Conservation (phyloP, 228 moss, liverwort and hornwort species). For the Sphagnum magellanicum region DNA sequence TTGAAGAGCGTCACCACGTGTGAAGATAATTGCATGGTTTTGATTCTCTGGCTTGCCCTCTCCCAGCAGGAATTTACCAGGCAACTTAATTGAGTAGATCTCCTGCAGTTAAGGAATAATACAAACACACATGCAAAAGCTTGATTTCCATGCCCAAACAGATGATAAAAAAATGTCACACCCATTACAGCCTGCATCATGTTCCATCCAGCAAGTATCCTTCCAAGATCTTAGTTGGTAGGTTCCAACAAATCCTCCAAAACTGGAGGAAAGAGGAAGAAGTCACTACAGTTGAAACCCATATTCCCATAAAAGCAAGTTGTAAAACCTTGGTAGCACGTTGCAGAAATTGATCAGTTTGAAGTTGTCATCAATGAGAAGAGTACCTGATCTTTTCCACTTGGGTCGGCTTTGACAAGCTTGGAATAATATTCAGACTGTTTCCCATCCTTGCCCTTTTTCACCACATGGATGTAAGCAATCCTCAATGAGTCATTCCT, state of each 20-base stretch:
- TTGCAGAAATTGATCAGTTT: neutral
- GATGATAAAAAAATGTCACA: too few species aligned
- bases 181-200: too few species aligned
- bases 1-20: conserved; percentile 91
- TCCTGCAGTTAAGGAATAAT: conserved; percentile 38
- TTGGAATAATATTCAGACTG: conserved; percentile 69
- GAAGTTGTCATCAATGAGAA: neutral
- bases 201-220: too few species aligned
- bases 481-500: conserved; percentile 85
- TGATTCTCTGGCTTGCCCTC: conserved; percentile 94
- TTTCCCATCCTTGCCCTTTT: conserved; percentile 38
- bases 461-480: conserved; percentile 78
- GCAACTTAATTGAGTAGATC: conserved; percentile 88
- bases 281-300: too few species aligned
- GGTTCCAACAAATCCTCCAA: too few species aligned
- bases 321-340: too few species aligned
- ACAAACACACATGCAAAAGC: neutral
- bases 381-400: conserved; percentile 86
- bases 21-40: conserved; percentile 94
- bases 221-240: too few species aligned
- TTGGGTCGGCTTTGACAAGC: conserved; percentile 89
- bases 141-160: too few species aligned
- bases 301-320: too few species aligned
- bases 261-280: too few species aligned
- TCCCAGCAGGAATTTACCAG: conserved; percentile 74